These are phyloP conservation scores for Pichia ethanolica DNA, from an alignment of 805 yeast species.

Conservation along the genomic window DNA sequence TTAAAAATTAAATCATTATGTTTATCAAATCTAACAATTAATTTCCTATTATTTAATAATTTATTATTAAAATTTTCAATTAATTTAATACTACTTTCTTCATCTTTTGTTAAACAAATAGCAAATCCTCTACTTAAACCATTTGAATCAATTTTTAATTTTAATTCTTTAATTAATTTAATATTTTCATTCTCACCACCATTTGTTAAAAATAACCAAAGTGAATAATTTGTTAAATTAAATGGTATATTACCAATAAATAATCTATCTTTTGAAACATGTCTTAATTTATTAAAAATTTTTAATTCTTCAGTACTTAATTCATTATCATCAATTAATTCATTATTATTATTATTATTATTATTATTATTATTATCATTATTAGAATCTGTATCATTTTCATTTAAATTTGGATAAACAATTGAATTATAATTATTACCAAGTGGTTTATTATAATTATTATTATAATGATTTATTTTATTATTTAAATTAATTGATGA, in stretches of 20 bases:
- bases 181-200: slow-evolving; percentile 1
- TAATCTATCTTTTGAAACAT: slow-evolving; percentile 37
- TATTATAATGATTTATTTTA: slow-evolving; percentile 1
- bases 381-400: slow-evolving; percentile 1
- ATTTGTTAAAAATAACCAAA: slow-evolving; percentile 1
- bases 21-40: slow-evolving; percentile 56
- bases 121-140: slow-evolving; percentile 56
- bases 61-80: slow-evolving; percentile 44
- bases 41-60: slow-evolving; percentile 50
- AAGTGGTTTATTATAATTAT: slow-evolving; percentile 3
- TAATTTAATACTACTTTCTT: slow-evolving; percentile 39
- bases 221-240: slow-evolving; percentile 16
- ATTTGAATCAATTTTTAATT: slow-evolving; percentile 32
- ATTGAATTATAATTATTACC: slow-evolving; percentile 24
- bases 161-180: slow-evolving; percentile 7
- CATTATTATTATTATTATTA: slow-evolving; percentile 5
- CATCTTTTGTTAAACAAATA: slow-evolving; percentile 44
- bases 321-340: background rate
- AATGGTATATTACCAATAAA: slow-evolving; percentile 55
- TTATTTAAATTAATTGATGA: no score
- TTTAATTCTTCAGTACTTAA: slow-evolving; percentile 18
- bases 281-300: slow-evolving; percentile 21
- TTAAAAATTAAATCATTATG: slow-evolving; percentile 35
- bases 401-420: slow-evolving; percentile 18
- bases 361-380: slow-evolving; percentile 14